Conservation (phyloP, 1,139 yeast species). For the Saccharomyces hybrid region DNA sequence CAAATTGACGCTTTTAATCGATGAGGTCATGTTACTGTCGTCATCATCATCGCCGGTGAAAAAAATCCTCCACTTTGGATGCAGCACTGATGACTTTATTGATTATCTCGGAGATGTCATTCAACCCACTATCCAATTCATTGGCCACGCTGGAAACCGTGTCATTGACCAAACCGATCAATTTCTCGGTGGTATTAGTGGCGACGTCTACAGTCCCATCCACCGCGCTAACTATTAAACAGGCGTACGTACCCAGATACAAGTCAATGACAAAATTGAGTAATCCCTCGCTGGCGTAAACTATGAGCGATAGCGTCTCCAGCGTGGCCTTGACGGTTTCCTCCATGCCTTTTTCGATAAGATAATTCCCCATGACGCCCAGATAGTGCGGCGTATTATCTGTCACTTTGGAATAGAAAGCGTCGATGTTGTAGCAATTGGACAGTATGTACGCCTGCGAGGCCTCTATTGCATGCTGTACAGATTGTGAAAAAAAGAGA, state of each 20-base stretch:
- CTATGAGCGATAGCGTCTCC: constrained; percentile 36
- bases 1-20: constrained; percentile 44
- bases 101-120: constrained; percentile 45
- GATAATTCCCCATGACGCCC: constrained; percentile 45
- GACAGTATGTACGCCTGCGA: constrained; percentile 34
- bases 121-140: constrained; percentile 57
- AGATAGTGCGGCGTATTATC: constrained; percentile 51
- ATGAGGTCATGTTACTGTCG: constrained; percentile 27
- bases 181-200: constrained; percentile 58
- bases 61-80: constrained; percentile 41
- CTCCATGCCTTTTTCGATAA: constrained; percentile 42
- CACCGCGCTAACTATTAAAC: constrained; percentile 66
- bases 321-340: constrained; percentile 42
- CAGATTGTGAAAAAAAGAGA: constrained; percentile 40
- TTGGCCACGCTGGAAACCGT: constrained; percentile 48
- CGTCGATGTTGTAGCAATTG: constrained; percentile 43
- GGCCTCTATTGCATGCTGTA: constrained; percentile 36
- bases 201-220: constrained; percentile 70
- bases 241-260: constrained; percentile 77
- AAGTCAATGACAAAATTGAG: constrained; percentile 61
- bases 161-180: constrained; percentile 52
- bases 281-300: constrained; percentile 53
- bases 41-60: constrained; percentile 44
- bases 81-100: constrained; percentile 43
- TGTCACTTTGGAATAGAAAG: constrained; percentile 36